Conservation (phyloP, 305 asterid species). For the Nicotiana rustica region DNA sequence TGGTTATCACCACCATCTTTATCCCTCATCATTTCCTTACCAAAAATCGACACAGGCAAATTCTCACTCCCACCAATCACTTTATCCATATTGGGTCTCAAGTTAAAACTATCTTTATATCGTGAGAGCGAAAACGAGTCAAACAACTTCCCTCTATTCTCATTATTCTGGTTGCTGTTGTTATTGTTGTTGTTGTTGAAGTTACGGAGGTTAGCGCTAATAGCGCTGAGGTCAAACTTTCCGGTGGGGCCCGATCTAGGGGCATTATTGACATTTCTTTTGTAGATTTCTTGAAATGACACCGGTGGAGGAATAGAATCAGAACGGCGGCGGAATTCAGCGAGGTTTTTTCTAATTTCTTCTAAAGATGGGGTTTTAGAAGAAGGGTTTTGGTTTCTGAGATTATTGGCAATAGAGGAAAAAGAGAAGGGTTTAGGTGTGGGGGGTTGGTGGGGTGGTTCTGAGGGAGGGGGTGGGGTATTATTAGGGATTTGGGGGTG, state of each 20-base stretch:
- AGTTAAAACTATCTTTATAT: slow-evolving; percentile 33
- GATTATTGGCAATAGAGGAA: slow-evolving; percentile 37
- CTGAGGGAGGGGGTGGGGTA: slow-evolving; percentile 40
- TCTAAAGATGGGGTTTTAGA: slow-evolving; percentile 6
- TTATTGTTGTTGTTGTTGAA: not conserved
- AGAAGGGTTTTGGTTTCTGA: slow-evolving; percentile 31
- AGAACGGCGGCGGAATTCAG: slow-evolving; percentile 50
- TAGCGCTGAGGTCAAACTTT: not conserved
- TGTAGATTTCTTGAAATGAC: slow-evolving; percentile 46
- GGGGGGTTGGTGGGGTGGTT: slow-evolving; percentile 34
- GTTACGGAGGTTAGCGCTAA: slow-evolving; percentile 40
- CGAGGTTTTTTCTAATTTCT: slow-evolving; percentile 45
- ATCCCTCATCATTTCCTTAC: slow-evolving; percentile 38
- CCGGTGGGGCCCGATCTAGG: not conserved
- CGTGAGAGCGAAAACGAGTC: slow-evolving; percentile 33
- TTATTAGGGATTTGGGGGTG: slow-evolving; percentile 24
- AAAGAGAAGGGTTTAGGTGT: slow-evolving; percentile 31
- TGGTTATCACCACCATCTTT: not conserved
- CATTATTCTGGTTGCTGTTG: slow-evolving; percentile 14
- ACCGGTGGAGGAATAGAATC: slow-evolving; percentile 34
- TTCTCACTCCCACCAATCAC: slow-evolving; percentile 39
- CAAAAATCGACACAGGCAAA: slow-evolving; percentile 38
- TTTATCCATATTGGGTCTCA: slow-evolving; percentile 23
- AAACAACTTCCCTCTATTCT: not conserved
- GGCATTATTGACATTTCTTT: slow-evolving; percentile 32